These are phyloP conservation scores for Turritis glabra DNA, from an alignment of 345 rosid species.

Conservation along the genomic window DNA sequence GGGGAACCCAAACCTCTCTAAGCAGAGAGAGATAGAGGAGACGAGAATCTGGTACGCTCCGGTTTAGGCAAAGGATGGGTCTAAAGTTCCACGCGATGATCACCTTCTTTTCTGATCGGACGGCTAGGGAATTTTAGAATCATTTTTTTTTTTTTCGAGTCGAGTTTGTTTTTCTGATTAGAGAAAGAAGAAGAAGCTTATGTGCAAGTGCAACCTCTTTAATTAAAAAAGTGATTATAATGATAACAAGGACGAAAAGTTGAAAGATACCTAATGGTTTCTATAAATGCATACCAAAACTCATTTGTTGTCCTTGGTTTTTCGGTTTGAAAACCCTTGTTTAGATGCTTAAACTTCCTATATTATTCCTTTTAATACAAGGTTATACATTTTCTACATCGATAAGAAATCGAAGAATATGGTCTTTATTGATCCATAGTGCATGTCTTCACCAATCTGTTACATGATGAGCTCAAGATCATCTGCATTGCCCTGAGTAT, in stretches of 20 bases:
- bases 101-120: slow-evolving; percentile 16
- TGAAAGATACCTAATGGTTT: slow-evolving; percentile 24
- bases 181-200: neutral
- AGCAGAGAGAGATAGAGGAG: neutral
- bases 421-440: too few species aligned
- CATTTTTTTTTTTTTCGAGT: neutral
- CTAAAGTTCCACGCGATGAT: slow-evolving; percentile 12
- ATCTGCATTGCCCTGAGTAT: too few species aligned
- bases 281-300: slow-evolving; percentile 10
- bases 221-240: neutral
- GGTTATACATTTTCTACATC: neutral
- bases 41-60: slow-evolving; percentile 37
- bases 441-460: too few species aligned
- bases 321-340: neutral
- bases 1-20: slow-evolving; percentile 32
- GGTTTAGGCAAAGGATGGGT: slow-evolving; percentile 23
- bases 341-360: slow-evolving; percentile 22
- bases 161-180: neutral
- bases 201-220: neutral
- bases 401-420: too few species aligned
- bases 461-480: too few species aligned
- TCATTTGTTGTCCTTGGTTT: neutral
- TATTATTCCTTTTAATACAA: neutral
- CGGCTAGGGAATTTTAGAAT: slow-evolving; percentile 34
- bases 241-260: slow-evolving; percentile 2